Base-by-base conservation (phyloP, 2,329 filamentous ascomycete genomes). In the Venturia oleaginea region DNA sequence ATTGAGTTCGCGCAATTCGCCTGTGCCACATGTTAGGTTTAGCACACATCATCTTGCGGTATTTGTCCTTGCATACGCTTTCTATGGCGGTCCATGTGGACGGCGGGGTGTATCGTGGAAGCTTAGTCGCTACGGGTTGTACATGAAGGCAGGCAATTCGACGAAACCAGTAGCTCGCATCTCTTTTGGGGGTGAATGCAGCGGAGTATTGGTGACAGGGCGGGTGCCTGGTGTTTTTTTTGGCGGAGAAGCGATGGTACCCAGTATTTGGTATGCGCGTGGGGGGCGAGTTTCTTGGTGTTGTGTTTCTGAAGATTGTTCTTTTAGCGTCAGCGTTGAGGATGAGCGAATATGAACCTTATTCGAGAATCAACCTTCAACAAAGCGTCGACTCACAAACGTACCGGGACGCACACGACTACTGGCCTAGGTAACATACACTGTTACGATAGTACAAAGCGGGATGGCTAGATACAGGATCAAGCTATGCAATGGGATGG, bases 1-100 rank as follows among this genome's bases (percentile, higher is more conserved):
- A 76, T 99, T 99, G 72, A 95, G 81, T 79, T 89, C 85, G 81
- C 92, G 90, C 78, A 97, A 83, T 81, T 96, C 90, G 80, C 91
- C 92, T 97, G 24, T 51, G 46, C 22, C 46, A 27, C 46, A 48
- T 10, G 22, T 51, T 27, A 51, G 46, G 11, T 27, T 27, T 27
- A 22, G 46, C 10, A 15, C 22, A 15, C 22, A 38, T 48, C 30
- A 24, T n/a, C 46, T 19, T 24, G n/a, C 54, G 17, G 30, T 37
- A 59, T 24, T 24, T 38, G 11, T 68, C 15, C 17, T 30, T 10
- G 40, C 72, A 57, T 75, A 80, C 79, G 77, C 72, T 81, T 81
- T 71, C 78, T 77, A 66, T 76, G 75, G 72, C 79, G 75, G 72
- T 81, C 79, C 79, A 81, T 81, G 68, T 72, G 73, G 72, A 46